Conservation (phyloP, 164 flowering plant species). For the Nelumbo lutea region DNA sequence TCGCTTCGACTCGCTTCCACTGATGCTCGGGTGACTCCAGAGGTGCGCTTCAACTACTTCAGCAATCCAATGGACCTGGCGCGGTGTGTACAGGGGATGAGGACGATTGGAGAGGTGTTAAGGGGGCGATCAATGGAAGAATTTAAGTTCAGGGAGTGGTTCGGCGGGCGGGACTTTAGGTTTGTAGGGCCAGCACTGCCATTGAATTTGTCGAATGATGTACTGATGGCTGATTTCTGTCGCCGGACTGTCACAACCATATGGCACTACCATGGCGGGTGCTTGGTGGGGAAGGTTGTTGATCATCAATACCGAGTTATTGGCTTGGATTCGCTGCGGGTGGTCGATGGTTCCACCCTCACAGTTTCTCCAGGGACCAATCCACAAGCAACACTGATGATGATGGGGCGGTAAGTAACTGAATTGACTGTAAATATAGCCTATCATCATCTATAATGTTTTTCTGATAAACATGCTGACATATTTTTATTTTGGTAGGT, state of each 20-base stretch:
- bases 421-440: neutral
- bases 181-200: constrained; percentile 68
- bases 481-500: neutral
- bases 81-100: constrained; percentile 58
- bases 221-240: constrained; percentile 61
- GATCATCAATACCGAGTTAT: constrained; percentile 44
- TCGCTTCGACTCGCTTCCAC: constrained; percentile 60
- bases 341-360: constrained; percentile 80
- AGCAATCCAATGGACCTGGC: constrained; percentile 45
- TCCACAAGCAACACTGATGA: constrained; percentile 89
- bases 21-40: constrained; percentile 59
- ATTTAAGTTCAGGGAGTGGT: constrained; percentile 47
- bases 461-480: neutral
- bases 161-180: constrained; percentile 46
- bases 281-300: constrained; percentile 76
- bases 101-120: constrained; percentile 51
- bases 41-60: constrained; percentile 81
- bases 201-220: constrained; percentile 24
- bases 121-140: constrained; percentile 50
- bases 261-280: constrained; percentile 97
- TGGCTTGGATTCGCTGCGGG: constrained; percentile 55
- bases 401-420: constrained; percentile 69
- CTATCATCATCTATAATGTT: neutral
- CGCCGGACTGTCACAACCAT: constrained; percentile 73
- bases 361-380: constrained; percentile 81